Conservation (phyloP, 2,329 filamentous ascomycete genomes). For the Trichoderma breve region DNA sequence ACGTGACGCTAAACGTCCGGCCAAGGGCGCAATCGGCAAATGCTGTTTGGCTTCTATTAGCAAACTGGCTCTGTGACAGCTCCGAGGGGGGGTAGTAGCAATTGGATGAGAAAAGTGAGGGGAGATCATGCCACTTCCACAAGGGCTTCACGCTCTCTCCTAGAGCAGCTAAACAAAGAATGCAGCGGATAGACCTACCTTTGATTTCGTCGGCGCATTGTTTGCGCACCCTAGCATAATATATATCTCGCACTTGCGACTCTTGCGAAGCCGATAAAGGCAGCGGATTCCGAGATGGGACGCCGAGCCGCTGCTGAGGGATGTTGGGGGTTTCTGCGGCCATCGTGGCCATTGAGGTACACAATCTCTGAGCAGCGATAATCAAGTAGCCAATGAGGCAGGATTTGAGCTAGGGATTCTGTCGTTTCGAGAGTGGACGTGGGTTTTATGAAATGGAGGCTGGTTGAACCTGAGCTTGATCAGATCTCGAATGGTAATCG, state of each 20-base stretch:
- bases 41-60: constrained; percentile 49
- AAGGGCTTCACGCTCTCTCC: not conserved
- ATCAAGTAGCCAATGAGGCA: not conserved
- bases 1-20: constrained; percentile 83
- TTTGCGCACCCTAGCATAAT: constrained; percentile 73
- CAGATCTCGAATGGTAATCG: constrained; percentile 9
- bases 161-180: not conserved
- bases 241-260: constrained; percentile 76
- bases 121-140: not conserved
- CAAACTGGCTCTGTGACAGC: not conserved
- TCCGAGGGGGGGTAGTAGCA: not conserved
- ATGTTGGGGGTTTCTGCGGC: constrained; percentile 33
- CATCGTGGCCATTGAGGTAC: constrained; percentile 31
- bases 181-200: constrained; percentile 43
- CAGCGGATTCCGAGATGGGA: constrained; percentile 72
- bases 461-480: constrained; percentile 2
- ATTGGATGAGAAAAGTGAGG: not conserved
- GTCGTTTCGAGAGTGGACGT: not conserved
- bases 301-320: constrained; percentile 36
- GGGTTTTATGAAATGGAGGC: not conserved
- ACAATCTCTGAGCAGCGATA: not conserved
- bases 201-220: constrained; percentile 77
- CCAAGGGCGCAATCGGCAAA: constrained; percentile 88
- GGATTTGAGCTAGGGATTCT: not conserved
- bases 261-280: constrained; percentile 81